Conservation (phyloP, 345 rosid species). For the Salix suchowensis region DNA sequence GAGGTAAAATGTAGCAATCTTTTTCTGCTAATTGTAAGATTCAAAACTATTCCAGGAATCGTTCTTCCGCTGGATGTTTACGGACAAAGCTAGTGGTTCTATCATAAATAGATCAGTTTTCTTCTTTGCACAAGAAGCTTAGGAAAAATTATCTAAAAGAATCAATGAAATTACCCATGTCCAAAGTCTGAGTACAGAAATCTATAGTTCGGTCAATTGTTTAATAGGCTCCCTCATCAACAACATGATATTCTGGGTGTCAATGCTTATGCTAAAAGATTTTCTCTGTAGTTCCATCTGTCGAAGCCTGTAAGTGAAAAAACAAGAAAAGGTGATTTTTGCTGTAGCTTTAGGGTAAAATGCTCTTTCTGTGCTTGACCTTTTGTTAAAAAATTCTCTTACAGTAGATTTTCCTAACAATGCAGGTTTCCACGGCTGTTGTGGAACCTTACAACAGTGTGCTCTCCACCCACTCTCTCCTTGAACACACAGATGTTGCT, state of each 20-base stretch:
- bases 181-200: not conserved
- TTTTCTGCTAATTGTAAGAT: not conserved
- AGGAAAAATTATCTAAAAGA: not conserved
- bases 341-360: not conserved
- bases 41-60: not conserved
- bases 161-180: not conserved
- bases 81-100: not conserved
- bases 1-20: not conserved
- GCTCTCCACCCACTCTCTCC: constrained; percentile 76
- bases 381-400: not conserved
- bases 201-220: not conserved
- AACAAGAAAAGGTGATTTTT: not conserved
- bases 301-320: not conserved
- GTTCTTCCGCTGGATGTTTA: not conserved
- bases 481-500: constrained; percentile 75
- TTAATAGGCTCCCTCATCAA: not conserved
- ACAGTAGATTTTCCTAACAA: not conserved
- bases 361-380: not conserved
- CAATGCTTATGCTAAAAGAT: not conserved
- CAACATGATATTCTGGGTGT: not conserved
- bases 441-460: constrained; percentile 86
- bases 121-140: not conserved
- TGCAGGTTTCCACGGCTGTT: constrained; percentile 77
- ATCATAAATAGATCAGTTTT: not conserved
- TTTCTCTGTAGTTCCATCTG: not conserved